A percentile compares a stretch with the other conserved stretches of the same genome.
Evolutionary conservation across 768 basidiomycete genomes (phyloP).

Genomic region (Dictyophora rubrovolvata): DNA sequence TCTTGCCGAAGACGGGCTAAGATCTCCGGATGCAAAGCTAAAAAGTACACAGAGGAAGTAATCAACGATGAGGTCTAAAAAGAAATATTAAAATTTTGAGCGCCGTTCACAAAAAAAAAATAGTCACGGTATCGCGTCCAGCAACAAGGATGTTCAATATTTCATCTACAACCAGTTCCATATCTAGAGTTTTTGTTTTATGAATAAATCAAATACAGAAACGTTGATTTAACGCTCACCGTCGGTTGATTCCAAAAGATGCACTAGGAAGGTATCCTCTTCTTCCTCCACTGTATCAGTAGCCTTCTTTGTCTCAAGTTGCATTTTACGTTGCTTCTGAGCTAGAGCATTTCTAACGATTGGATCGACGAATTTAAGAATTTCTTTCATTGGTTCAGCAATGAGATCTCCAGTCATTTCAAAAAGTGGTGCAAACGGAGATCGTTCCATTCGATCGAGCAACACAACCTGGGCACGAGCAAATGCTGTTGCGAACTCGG

Average conservation of each 20-base stretch:
- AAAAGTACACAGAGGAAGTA: conserved; percentile 21
- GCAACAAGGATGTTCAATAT: conserved; percentile 35
- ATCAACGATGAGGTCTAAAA: conserved; percentile 21
- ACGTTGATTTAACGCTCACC: conserved; percentile 9
- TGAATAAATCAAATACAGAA: conserved; percentile 19
- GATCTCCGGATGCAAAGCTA: conserved; percentile 19
- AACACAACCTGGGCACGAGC: conserved; percentile 34
- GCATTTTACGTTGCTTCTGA: conserved; percentile 19
- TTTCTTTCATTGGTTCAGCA: conserved; percentile 33
- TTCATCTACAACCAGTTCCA: conserved; percentile 28
- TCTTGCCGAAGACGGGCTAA: conserved; percentile 16
- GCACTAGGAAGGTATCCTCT: conserved; percentile 14
- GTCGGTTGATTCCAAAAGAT: conserved; percentile 15
- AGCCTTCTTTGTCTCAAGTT: background rate
- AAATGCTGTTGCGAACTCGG: conserved; percentile 43
- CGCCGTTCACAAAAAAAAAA: conserved; percentile 9
- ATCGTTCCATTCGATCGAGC: conserved; percentile 30
- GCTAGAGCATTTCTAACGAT: conserved; percentile 40
- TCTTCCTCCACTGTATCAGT: conserved; percentile 1
- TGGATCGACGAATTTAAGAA: conserved; percentile 43
- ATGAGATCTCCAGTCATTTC: conserved; percentile 45
- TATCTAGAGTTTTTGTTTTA: conserved; percentile 26
- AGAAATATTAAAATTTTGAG: background rate
- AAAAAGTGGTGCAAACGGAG: conserved; percentile 38
- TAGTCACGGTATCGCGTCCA: conserved; percentile 33